Conservation (phyloP, 306 rosid genomes). For the Prunus fruticosa region DNA sequence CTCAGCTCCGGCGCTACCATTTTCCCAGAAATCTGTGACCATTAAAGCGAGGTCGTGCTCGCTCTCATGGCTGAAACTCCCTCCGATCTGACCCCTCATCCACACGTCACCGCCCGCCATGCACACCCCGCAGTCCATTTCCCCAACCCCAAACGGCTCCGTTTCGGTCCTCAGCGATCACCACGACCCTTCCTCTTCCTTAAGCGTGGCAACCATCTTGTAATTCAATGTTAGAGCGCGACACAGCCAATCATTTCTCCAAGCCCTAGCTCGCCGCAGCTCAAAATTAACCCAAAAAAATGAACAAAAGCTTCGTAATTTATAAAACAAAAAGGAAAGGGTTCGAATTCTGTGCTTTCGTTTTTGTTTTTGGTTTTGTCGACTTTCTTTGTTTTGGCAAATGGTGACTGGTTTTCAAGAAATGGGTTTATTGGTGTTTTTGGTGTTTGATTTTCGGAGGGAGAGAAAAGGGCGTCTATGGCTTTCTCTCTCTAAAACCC, state of each 20-base stretch:
- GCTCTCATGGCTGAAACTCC: constrained; percentile 86
- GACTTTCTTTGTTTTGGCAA: neutral
- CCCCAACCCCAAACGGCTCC: constrained; percentile 10
- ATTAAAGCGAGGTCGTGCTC: constrained; percentile 81
- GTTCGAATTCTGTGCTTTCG: neutral
- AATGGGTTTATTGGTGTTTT: neutral
- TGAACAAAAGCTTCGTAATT: neutral
- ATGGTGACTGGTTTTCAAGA: neutral
- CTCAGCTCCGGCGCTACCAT: constrained; percentile 81
- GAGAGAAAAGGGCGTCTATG: neutral
- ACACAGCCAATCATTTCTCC: neutral
- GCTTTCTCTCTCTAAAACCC: neutral
- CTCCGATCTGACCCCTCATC: constrained; percentile 51
- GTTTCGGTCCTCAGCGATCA: constrained; percentile 24
- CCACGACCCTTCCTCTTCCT: constrained; percentile 7
- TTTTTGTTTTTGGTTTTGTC: neutral
- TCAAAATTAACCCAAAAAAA: neutral
- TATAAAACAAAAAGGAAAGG: neutral
- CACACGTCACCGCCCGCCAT: constrained; percentile 59
- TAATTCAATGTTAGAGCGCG: neutral
- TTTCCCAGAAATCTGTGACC: constrained; percentile 90
- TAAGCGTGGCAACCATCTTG: neutral
- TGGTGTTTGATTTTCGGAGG: neutral
- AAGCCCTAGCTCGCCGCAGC: constrained; percentile 3
- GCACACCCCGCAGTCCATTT: constrained; percentile 65